Percentiles rank a stretch among this genome's conserved stretches.
Conservation (phyloP, 192 early-diverging fungal species). For the Coemansia sp. region DNA sequence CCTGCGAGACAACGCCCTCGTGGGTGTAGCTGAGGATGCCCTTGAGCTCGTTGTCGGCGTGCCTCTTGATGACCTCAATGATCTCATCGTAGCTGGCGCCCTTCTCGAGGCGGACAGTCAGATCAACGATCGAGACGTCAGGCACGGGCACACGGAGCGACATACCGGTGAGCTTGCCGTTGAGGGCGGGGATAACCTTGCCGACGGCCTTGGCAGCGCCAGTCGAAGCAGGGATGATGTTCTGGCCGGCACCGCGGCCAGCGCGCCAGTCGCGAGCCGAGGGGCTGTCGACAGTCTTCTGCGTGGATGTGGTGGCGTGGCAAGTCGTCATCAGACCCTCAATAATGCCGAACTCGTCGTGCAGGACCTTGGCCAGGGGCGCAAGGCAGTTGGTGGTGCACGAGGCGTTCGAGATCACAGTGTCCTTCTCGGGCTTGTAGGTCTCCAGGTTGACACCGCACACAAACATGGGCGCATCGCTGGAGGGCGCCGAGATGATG, state of each 20-base stretch:
- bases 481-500: slow-evolving; percentile 95
- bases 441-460: slow-evolving; percentile 94
- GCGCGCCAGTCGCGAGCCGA: slow-evolving; percentile 97
- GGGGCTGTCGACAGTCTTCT: slow-evolving; percentile 99
- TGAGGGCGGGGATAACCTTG: slow-evolving; percentile 91
- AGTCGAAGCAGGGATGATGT: slow-evolving; percentile 97
- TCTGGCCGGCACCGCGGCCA: slow-evolving; percentile 93
- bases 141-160: slow-evolving; percentile 93
- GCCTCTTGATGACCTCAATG: slow-evolving; percentile 82
- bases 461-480: slow-evolving; percentile 98
- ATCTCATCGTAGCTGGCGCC: slow-evolving; percentile 88
- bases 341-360: slow-evolving; percentile 93
- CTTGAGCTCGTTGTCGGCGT: slow-evolving; percentile 77
- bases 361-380: slow-evolving; percentile 93
- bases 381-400: slow-evolving; percentile 99
- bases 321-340: slow-evolving; percentile 99
- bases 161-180: slow-evolving; percentile 98
- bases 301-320: slow-evolving; percentile 97
- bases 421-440: slow-evolving; percentile 76
- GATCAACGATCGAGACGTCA: slow-evolving; percentile 96
- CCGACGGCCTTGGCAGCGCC: slow-evolving; percentile 99
- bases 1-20: slow-evolving; percentile 92
- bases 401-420: slow-evolving; percentile 96
- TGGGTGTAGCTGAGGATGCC: slow-evolving; percentile 91
- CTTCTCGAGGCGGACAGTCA: slow-evolving; percentile 91